These are phyloP conservation scores for Torulaspora franciscae DNA, from an alignment of 805 yeast species.

Conservation along the genomic window DNA sequence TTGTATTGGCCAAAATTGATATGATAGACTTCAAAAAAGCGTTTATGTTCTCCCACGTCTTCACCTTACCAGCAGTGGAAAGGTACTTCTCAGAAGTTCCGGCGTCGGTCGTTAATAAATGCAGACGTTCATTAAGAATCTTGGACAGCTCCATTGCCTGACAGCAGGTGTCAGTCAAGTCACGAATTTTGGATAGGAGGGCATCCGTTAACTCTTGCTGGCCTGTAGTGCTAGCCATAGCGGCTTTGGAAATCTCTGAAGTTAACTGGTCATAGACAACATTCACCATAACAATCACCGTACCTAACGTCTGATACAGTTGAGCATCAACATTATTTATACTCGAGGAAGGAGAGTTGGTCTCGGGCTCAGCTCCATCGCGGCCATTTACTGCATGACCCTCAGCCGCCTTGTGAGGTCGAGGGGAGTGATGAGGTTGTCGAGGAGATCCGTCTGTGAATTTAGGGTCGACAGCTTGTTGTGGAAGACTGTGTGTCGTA, in stretches of 20 bases:
- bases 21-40: slow-evolving; percentile 77
- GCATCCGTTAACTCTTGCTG: slow-evolving; percentile 36
- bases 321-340: slow-evolving; percentile 58
- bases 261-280: slow-evolving; percentile 73
- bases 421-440: slow-evolving; percentile 13
- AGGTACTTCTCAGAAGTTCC: slow-evolving; percentile 36
- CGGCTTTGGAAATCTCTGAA: slow-evolving; percentile 59
- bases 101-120: slow-evolving; percentile 39
- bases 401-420: slow-evolving; percentile 14
- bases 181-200: slow-evolving; percentile 60
- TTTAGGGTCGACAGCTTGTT: slow-evolving; percentile 7
- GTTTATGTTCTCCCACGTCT: slow-evolving; percentile 83
- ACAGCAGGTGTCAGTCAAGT: slow-evolving; percentile 70
- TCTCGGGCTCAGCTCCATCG: slow-evolving; percentile 15
- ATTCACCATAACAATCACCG: slow-evolving; percentile 64
- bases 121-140: slow-evolving; percentile 52
- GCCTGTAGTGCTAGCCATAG: slow-evolving; percentile 46
- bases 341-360: slow-evolving; percentile 29
- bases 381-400: slow-evolving; percentile 4
- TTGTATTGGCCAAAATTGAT: slow-evolving; percentile 76
- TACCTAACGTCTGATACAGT: slow-evolving; percentile 56
- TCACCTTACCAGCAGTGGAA: slow-evolving; percentile 48
- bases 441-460: slow-evolving; percentile 19
- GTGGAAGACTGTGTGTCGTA: slow-evolving; percentile 6
- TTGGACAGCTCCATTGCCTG: slow-evolving; percentile 79